Base-by-base conservation (phyloP, 2,329 filamentous ascomycete species). In the Exophiala sp. region DNA sequence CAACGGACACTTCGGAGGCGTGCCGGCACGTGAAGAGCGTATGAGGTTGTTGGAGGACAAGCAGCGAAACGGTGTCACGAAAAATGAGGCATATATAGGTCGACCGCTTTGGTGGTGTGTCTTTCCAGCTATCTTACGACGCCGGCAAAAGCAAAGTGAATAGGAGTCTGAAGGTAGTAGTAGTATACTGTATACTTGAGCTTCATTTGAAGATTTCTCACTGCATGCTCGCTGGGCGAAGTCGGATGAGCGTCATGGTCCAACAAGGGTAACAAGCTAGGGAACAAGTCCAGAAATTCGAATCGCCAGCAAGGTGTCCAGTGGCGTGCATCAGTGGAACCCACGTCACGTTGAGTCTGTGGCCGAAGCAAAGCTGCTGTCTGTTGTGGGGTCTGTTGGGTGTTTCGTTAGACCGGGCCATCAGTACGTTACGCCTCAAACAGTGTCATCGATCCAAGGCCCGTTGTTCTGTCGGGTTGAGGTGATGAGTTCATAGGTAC, bases 291-390 rank as follows among this genome's bases (percentile, higher is more conserved):
- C 40, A 41, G 50, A 48, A 56, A 48, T 48, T 56, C 40, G 42
- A 52, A 41, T 40, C 29, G 49, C 34, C 41, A 46, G 43, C 38
- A 53, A 39, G n/a, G 41, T 43, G 5, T 6, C 9, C 30, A 16
- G 44, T 54, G 48, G 48, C 48, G 54, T 50, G 48, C 44, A 57
- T 54, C 51, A 52, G 54, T 57, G 54, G 54, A 48, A 37, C 46
- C n/a, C 34, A 51, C 30, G 49, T 52, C 48, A 52, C 41, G 43
- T 29, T 46, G 24, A 27, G 10, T 27, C 42, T 43, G 38, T 38
- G 45, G 18, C 30, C 37, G 44, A 32, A 30, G 21, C 39, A 42
- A 38, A 32, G 30, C 22, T 18, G 10, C 39, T 32, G 42, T 32
- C 38, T 48, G 46, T 43, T 48, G 46, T 48, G 46, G 46, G 46